Evolutionary conservation across 2,329 filamentous ascomycete genomes (phyloP).

Genomic region (Fusarium subglutinans): DNA sequence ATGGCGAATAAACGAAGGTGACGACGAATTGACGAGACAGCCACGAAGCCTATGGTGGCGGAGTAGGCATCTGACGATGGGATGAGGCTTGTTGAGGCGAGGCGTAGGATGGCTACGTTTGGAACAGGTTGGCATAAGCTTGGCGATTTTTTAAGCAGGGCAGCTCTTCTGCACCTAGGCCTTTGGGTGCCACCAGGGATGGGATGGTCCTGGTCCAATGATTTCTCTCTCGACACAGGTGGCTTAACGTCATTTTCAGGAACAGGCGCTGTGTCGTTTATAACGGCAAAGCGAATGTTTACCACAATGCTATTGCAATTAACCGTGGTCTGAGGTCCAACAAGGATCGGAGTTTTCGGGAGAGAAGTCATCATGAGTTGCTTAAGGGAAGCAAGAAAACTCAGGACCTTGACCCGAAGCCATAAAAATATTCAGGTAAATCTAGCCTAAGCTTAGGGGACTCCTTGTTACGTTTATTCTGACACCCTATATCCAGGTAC

Average conservation of each 20-base stretch:
- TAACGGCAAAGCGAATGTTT: conserved; percentile 5
- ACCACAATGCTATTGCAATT: background rate
- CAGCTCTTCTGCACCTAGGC: conserved; percentile 38
- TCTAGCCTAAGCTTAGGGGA: no score
- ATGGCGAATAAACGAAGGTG: conserved; percentile 33
- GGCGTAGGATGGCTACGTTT: conserved; percentile 18
- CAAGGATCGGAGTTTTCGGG: conserved; percentile 12
- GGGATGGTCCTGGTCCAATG: conserved; percentile 33
- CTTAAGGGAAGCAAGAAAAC: no score
- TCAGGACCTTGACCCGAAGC: no score
- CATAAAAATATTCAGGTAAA: no score
- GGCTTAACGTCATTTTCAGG: conserved; percentile 16
- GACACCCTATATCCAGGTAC: no score
- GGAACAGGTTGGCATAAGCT: conserved; percentile 25
- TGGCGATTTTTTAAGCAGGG: conserved; percentile 21
- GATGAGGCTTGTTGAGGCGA: conserved; percentile 43
- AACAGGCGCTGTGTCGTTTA: conserved; percentile 4
- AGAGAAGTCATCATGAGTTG: conserved; percentile 25
- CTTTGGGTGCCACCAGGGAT: conserved; percentile 29
- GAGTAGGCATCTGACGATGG: conserved; percentile 43
- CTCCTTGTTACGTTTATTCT: no score
- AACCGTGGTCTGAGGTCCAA: conserved; percentile 14
- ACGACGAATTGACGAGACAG: conserved; percentile 39
- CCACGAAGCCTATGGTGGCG: conserved; percentile 43
- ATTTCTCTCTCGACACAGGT: conserved; percentile 12